Base-by-base conservation (phyloP, 75 land plant species). In the Selaginella tamariscina region DNA sequence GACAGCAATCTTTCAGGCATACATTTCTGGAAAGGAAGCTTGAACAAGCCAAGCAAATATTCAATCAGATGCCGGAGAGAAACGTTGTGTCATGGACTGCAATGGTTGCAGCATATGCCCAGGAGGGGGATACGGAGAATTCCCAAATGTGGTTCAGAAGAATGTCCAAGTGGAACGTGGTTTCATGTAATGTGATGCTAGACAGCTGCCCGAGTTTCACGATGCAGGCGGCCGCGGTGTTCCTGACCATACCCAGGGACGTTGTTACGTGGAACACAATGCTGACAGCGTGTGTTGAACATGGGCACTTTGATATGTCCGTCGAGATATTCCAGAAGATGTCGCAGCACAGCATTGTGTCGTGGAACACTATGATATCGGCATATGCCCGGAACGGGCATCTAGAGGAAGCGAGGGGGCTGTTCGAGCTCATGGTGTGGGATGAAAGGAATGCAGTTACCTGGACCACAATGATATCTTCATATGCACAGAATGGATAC, bases 181-280 rank as follows among this genome's bases (percentile, higher is more conserved):
- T 39, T 15, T 5, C 49, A 15, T 39, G 49, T 15, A 39, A 39
- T 15, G 49, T 39, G 11, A 39, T 39, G 49, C 49, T 39, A 15
- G 49, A 39, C 49, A 15, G 49, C 49, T 39, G 15, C 49, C 11
- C 15, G 49, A 15, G 11, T 5, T 15, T 5, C 11, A 15, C 11
- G 11, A 5, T 39, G 11, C 11, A 39, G 11, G 49, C 49, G 11
- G 49, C 49, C 49, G 49, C 49, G 49, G 11, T 5, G 49, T 39
- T 39, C 49, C 49, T 5, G 11, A 15, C 15, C 49, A 15, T 39
- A 5, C 49, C 49, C 49, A 39, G 15, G 49, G 49, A 39, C 15
- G 49, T 39, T 5, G 62, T 59, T 2, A 23, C 62, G 62, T 59
- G 62, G 62, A 59, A 59, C 26, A 23, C 62, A 8, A 59, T 59